Conservation (phyloP, 257 asterid genomes). For the Nicotiana sylvestris region DNA sequence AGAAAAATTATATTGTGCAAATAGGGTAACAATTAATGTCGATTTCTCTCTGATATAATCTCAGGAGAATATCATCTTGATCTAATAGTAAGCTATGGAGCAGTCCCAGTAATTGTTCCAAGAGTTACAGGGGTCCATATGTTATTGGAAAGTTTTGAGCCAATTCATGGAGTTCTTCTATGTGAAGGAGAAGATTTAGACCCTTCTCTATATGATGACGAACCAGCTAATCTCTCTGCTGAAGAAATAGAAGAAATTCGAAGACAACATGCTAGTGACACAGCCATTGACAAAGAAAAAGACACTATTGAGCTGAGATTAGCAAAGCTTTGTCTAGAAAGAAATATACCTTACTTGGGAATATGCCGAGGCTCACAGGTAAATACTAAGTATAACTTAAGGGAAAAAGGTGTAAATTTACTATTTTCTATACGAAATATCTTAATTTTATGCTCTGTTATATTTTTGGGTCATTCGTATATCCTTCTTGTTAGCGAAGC, state of each 20-base stretch:
- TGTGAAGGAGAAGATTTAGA: constrained; percentile 42
- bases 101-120: constrained; percentile 33
- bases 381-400: too few species aligned
- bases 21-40: neutral
- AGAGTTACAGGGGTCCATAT: constrained; percentile 31
- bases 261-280: constrained; percentile 57
- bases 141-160: constrained; percentile 33
- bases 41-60: neutral
- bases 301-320: constrained; percentile 67
- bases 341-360: constrained; percentile 81
- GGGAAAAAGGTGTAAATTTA: too few species aligned
- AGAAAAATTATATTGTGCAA: too few species aligned
- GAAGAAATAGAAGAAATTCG: constrained; percentile 74
- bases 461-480: too few species aligned
- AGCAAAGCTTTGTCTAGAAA: constrained; percentile 72
- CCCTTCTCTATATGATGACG: constrained; percentile 23
- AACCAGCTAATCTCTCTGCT: constrained; percentile 22
- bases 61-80: constrained; percentile 37
- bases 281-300: constrained; percentile 66
- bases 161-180: constrained; percentile 36
- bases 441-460: too few species aligned
- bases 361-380: constrained; percentile 82
- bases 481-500: too few species aligned
- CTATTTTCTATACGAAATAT: too few species aligned
- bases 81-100: constrained; percentile 38